Percentiles rank a stretch among this genome's conserved stretches.
Evolutionary conservation across 345 rosid species (phyloP).

Genomic region (Lepidium didymum): DNA sequence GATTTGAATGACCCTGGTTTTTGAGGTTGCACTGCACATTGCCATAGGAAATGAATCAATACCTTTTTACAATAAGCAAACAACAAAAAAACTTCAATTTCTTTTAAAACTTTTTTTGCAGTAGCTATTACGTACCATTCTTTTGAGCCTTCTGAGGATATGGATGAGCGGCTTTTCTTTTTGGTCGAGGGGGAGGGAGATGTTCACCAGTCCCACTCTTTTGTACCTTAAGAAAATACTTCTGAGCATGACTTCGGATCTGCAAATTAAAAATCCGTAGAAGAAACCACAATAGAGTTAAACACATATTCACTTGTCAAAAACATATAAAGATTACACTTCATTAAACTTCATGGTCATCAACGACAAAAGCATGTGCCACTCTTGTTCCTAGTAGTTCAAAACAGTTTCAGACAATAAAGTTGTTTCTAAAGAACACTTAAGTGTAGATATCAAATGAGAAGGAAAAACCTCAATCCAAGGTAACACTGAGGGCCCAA

Average conservation of each 20-base stretch:
- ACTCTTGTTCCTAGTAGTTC: not conserved
- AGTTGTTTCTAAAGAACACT: not conserved
- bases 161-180: constrained; percentile 92
- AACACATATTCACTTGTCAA: not conserved
- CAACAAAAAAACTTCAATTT: not conserved
- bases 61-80: not conserved
- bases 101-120: not conserved
- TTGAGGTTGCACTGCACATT: constrained; percentile 38
- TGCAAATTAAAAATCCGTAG: constrained; percentile 10
- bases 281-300: not conserved
- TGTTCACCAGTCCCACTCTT: constrained; percentile 82
- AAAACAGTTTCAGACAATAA: constrained; percentile 1
- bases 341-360: not conserved
- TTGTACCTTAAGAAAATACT: constrained; percentile 82
- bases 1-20: constrained; percentile 41
- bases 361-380: constrained; percentile 11
- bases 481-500: constrained; percentile 12
- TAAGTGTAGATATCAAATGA: constrained; percentile 2
- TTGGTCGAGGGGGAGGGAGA: constrained; percentile 89
- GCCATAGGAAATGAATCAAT: constrained; percentile 18
- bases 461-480: constrained; percentile 3
- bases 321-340: not conserved
- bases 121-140: constrained; percentile 35
- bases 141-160: constrained; percentile 86
- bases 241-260: constrained; percentile 95